phyloP scores from a whole-genome alignment of 2,329 filamentous ascomycete species.

The Cyphellophora attinorum region DNA sequence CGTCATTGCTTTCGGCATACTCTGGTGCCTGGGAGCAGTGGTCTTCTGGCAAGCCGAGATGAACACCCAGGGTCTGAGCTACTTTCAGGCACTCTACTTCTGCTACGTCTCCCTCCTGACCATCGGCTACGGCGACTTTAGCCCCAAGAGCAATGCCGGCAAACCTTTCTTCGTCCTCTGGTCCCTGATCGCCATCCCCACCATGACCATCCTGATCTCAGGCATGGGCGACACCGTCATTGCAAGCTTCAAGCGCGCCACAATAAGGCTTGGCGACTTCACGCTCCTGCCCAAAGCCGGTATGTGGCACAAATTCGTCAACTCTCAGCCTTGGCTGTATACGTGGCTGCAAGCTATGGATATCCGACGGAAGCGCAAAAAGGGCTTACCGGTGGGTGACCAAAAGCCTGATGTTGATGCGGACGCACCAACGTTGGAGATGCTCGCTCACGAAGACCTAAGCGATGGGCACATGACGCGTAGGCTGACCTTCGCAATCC shows the following conservation, averaged over 20 bases:
- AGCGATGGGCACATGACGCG: slow-evolving; percentile 51
- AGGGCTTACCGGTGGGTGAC: slow-evolving; percentile 36
- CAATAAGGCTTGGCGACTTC: slow-evolving; percentile 52
- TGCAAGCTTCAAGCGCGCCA: slow-evolving; percentile 52
- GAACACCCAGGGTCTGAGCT: slow-evolving; percentile 49
- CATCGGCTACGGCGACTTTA: slow-evolving; percentile 76
- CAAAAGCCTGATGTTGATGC: slow-evolving; percentile 8
- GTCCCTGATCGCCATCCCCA: slow-evolving; percentile 76
- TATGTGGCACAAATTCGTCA: slow-evolving; percentile 42
- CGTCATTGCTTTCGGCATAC: slow-evolving; percentile 54
- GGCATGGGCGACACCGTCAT: slow-evolving; percentile 81
- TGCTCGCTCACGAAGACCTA: slow-evolving; percentile 35
- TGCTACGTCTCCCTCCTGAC: slow-evolving; percentile 74
- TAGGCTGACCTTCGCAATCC: slow-evolving; percentile 60
- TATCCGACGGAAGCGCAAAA: slow-evolving; percentile 34
- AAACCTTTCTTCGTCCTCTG: slow-evolving; percentile 90
- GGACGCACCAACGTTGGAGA: slow-evolving; percentile 25
- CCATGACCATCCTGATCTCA: slow-evolving; percentile 76
- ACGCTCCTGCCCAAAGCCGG: slow-evolving; percentile 56
- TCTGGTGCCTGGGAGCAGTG: slow-evolving; percentile 74
- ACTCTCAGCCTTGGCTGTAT: slow-evolving; percentile 33
- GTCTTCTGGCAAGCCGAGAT: slow-evolving; percentile 60
- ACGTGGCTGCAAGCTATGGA: slow-evolving; percentile 29
- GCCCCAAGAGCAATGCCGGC: slow-evolving; percentile 66
- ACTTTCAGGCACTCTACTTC: slow-evolving; percentile 79